phyloP scores from a whole-genome alignment of 192 early-diverging fungal genomes.

The Pilobolus umbonatus region DNA sequence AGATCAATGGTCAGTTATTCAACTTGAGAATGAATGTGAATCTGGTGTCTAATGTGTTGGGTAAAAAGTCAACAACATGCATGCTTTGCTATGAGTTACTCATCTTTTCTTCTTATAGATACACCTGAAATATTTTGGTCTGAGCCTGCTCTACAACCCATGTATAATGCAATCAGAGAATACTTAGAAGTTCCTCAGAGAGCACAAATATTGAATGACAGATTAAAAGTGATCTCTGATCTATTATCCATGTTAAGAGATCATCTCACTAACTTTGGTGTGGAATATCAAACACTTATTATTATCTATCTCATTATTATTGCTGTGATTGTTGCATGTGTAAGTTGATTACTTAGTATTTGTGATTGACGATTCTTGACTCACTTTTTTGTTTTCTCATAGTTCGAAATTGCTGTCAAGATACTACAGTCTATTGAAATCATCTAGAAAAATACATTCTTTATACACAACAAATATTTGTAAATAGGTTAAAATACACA shows the following conservation, averaged over 20 bases:
- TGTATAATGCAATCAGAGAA: slow-evolving; percentile 73
- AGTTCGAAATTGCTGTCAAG: slow-evolving; percentile 35
- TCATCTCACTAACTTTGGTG: slow-evolving; percentile 50
- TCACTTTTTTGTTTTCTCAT: neutral
- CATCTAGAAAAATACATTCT: slow-evolving; percentile 4
- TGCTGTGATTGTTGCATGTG: slow-evolving; percentile 34
- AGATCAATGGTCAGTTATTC: slow-evolving; percentile 58
- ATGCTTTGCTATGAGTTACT: neutral
- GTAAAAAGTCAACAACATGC: slow-evolving; percentile 29
- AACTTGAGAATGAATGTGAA: slow-evolving; percentile 80
- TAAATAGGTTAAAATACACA: too few species aligned
- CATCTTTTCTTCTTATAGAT: slow-evolving; percentile 33
- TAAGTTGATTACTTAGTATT: slow-evolving; percentile 13
- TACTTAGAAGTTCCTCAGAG: slow-evolving; percentile 68
- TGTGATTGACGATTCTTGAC: neutral
- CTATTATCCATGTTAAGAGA: slow-evolving; percentile 58
- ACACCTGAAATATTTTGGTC: slow-evolving; percentile 81
- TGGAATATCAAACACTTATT: slow-evolving; percentile 56
- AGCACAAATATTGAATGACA: slow-evolving; percentile 54
- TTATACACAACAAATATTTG: too few species aligned
- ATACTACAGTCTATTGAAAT: slow-evolving; percentile 27
- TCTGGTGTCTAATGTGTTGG: slow-evolving; percentile 75
- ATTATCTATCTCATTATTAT: slow-evolving; percentile 56
- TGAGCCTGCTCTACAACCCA: slow-evolving; percentile 67
- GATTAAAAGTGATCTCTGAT: slow-evolving; percentile 54